These are phyloP conservation scores for Colletotrichum sp. DNA, from an alignment of 2,329 filamentous ascomycete genomes.

Conservation along the genomic window DNA sequence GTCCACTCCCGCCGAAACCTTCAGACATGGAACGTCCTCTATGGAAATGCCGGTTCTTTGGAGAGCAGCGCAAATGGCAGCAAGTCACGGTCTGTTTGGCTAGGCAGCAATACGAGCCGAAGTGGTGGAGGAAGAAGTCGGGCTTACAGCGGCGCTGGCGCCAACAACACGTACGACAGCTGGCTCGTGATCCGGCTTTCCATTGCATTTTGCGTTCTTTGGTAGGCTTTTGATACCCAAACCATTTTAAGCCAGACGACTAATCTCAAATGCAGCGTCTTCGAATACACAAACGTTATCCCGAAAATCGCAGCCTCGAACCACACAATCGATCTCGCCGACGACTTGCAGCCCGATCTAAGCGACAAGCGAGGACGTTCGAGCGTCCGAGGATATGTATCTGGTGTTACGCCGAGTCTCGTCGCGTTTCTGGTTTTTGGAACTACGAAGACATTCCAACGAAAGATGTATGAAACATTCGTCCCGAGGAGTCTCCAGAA, in stretches of 20 bases:
- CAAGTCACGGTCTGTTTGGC: slow-evolving; percentile 8
- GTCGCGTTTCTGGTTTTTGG: slow-evolving; percentile 29
- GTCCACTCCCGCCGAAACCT: slow-evolving; percentile 38
- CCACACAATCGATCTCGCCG: slow-evolving; percentile 32
- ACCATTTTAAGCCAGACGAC: rapidly evolving
- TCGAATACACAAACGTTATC: slow-evolving; percentile 22
- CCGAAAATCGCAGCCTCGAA: slow-evolving; percentile 34
- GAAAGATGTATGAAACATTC: neutral
- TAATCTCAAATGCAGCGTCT: neutral
- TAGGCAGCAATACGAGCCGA: neutral
- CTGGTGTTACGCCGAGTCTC: slow-evolving; percentile 27
- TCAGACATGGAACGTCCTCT: slow-evolving; percentile 33
- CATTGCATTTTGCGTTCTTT: slow-evolving; percentile 45
- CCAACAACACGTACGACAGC: slow-evolving; percentile 44
- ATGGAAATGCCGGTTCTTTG: slow-evolving; percentile 25
- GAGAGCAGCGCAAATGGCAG: neutral
- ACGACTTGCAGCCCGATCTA: slow-evolving; percentile 34
- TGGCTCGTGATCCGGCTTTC: slow-evolving; percentile 50
- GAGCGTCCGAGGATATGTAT: slow-evolving; percentile 26
- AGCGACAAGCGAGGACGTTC: slow-evolving; percentile 24
- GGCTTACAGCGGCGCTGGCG: slow-evolving; percentile 16
- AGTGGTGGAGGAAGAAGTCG: neutral
- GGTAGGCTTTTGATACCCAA: slow-evolving; percentile 25
- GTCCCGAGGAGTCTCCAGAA: neutral
- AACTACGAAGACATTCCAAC: slow-evolving; percentile 26